Evolutionary conservation across 441 rosid genomes (phyloP), one percentile per base, ranked within the genome.

Genomic region (Pelargonium myrrhifolium): DNA sequence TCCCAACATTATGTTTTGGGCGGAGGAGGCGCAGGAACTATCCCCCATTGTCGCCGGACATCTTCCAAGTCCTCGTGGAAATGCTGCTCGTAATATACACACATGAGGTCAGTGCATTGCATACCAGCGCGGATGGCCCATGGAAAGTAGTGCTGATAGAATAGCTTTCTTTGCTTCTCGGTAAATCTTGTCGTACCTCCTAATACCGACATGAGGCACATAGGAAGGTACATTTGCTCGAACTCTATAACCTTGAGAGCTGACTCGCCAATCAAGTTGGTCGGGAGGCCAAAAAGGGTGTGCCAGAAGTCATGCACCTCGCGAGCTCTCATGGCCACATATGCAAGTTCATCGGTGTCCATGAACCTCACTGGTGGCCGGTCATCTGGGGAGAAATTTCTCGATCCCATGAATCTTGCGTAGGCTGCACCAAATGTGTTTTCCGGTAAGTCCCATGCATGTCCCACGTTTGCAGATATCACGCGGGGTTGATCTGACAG

Each of bases 251-350:
- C 92, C 84, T 91, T 91, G 17, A 94, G 79, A 6, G 96, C 93
- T 10, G 97, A 87, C 77, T 93, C 96, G 0, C 96, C 97, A 0
- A 88, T 84, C 65, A 93, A 78, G 83, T 91, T 89, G 5, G 96
- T 93, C 49, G 90, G 97, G 11, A 93, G 89, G 51, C 77, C 84
- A 24, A 91, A 93, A 61, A 93, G 87, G 60, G 96, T 84, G 80
- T 89, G 97, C 96, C 96, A 93, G 77, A 93, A 89, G 81, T 93
- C 96, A 2, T 91, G 97, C 59, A 88, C 93, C 76, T 91, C 95
- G 0, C 93, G 99, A 6, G 99, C 92, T 20, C 96, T 77, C 78
- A 85, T 93, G 1, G 92, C 85, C 24, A 91, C 96, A 7, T 87
- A 91, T 12, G 97, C 95, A 43, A 91, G 73, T 45, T 88, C 97